Base-by-base conservation (phyloP, 805 yeast species). In the Hanseniaspora mollemarum region DNA sequence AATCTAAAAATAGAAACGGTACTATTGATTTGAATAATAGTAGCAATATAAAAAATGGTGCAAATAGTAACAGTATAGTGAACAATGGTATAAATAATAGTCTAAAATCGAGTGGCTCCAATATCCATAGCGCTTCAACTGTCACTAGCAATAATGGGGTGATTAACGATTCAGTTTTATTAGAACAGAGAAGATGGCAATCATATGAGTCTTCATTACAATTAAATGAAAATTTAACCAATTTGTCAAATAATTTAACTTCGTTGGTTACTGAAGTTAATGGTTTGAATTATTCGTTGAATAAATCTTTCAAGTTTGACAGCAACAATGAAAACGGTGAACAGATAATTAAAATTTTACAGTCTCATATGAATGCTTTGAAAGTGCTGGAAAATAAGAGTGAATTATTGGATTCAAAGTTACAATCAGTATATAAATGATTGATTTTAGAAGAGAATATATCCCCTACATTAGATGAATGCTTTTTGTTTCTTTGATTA, bases 151-250 rank as follows among this genome's bases (percentile, higher is more conserved):
- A 16, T 16, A 33, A 29, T 18, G 38, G 25, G 36, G 74, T 78
- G 9, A 78, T 84, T 48, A 96, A 90, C 62, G 52, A 48, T 4
- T 32, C 43, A 6, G 41, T 37, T 4, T 32, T 36, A 15, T 25
- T 40, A 19, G 51, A 48, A 19, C 84, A 83, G 63, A 84, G 87
- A 61, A 79, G 98, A 62, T 90, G 83, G 61, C 83, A 83, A 57
- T 94, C 95, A 0, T 92, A 90, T 64, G 79, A 76, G 55, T 76
- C 87, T 29, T 96, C 97, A 0, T 94, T 87, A 61, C 71, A 78
- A 38, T 70, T 92, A 55, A 94, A 86, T 62, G 87, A 81, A 58
- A 84, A 83, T 60, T 68, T 92, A 54, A 94, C 83, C 57, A 68
- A 75, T 12, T 71, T 92, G 61, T 94, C 94, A 8, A 72, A 77